A percentile compares a stretch with the other conserved stretches of the same genome.
phyloP scores from a whole-genome alignment of 2,329 filamentous ascomycete species.

The Botrytis pseudocinerea region DNA sequence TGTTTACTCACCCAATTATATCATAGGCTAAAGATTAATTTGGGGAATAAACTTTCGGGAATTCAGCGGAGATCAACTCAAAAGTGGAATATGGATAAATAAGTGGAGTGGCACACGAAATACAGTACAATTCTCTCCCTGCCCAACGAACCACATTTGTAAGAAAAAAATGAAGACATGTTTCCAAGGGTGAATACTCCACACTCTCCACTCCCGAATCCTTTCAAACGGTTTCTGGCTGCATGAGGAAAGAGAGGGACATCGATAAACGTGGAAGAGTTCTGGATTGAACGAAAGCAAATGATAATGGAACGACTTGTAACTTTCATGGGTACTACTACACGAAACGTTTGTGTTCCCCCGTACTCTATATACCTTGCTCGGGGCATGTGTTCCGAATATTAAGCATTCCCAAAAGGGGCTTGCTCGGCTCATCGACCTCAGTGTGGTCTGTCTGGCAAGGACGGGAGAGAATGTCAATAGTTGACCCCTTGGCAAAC shows the following conservation, averaged over 20 bases:
- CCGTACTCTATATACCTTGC: not conserved
- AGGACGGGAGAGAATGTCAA: not conserved
- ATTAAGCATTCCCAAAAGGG: too few species aligned
- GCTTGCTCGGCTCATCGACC: not conserved
- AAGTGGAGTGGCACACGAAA: not conserved
- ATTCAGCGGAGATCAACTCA: not conserved
- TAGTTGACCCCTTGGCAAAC: not conserved
- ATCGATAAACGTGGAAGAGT: not conserved
- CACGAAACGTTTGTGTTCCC: not conserved
- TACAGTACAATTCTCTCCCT: not conserved
- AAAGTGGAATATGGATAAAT: not conserved
- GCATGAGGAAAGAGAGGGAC: not conserved
- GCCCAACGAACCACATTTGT: not conserved
- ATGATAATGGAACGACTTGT: not conserved
- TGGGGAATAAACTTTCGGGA: not conserved
- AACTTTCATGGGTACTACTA: not conserved
- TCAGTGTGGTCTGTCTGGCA: not conserved
- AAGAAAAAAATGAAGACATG: not conserved
- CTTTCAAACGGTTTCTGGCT: not conserved
- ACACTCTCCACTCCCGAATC: not conserved
- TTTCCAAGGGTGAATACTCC: not conserved
- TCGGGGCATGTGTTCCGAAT: not conserved
- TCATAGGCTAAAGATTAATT: not conserved
- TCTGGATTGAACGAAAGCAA: not conserved
- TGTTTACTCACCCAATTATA: not conserved